These are phyloP conservation scores for Dactylellina leptospora DNA, from an alignment of 2,329 filamentous ascomycete genomes.

Conservation along the genomic window DNA sequence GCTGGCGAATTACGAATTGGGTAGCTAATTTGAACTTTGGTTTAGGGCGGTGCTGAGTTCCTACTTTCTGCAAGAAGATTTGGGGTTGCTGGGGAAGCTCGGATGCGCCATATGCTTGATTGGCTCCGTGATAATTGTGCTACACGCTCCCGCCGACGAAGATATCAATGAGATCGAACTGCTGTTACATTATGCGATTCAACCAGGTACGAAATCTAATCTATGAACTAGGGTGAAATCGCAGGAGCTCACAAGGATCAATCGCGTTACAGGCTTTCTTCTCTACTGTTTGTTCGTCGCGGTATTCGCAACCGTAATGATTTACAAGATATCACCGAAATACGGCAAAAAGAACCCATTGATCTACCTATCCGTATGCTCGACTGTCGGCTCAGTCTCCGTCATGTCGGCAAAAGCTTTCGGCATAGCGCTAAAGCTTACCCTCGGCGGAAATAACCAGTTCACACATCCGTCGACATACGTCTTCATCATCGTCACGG, in stretches of 20 bases:
- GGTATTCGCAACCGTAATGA: slow-evolving; percentile 89
- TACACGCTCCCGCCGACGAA: slow-evolving; percentile 94
- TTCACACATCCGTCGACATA: slow-evolving; percentile 95
- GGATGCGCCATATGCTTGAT: slow-evolving; percentile 96
- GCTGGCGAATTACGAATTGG: neutral
- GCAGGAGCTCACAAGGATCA: slow-evolving; percentile 49
- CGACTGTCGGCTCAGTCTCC: slow-evolving; percentile 92
- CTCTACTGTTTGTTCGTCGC: slow-evolving; percentile 82
- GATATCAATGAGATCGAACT: slow-evolving; percentile 90
- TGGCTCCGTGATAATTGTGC: slow-evolving; percentile 94
- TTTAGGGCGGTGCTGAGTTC: slow-evolving; percentile 84
- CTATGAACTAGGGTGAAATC: slow-evolving; percentile 58
- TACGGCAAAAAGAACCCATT: slow-evolving; percentile 96
- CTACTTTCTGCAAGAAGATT: slow-evolving; percentile 88
- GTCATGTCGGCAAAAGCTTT: slow-evolving; percentile 99
- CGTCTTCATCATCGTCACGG: slow-evolving; percentile 92
- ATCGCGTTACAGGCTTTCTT: slow-evolving; percentile 74
- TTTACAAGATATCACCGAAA: slow-evolving; percentile 87
- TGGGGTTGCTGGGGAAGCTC: slow-evolving; percentile 90
- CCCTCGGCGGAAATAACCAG: slow-evolving; percentile 90
- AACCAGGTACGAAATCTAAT: slow-evolving; percentile 73
- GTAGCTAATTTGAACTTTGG: slow-evolving; percentile 47
- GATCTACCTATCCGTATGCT: slow-evolving; percentile 97
- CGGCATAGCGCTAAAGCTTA: slow-evolving; percentile 95
- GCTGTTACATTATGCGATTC: slow-evolving; percentile 87